Evolutionary conservation across 345 rosid species (phyloP).

Genomic region (Conringia planisiliqua): DNA sequence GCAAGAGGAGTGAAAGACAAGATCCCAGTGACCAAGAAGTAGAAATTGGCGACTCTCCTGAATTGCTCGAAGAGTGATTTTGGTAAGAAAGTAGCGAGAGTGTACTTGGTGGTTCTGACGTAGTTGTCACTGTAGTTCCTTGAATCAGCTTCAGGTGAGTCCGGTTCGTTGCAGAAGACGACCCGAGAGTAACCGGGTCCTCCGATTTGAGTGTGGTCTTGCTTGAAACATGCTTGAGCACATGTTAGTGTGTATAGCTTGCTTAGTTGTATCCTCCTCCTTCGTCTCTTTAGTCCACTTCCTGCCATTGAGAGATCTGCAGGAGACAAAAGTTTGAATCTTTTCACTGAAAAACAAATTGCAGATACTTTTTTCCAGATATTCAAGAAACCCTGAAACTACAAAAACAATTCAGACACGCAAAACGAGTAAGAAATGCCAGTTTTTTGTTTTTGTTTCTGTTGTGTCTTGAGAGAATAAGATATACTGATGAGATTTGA

Average conservation of each 20-base stretch:
- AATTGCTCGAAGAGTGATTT: slow-evolving; percentile 97
- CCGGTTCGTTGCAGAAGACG: slow-evolving; percentile 77
- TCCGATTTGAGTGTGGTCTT: slow-evolving; percentile 77
- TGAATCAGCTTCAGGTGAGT: slow-evolving; percentile 51
- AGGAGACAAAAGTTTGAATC: slow-evolving; percentile 13
- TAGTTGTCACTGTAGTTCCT: slow-evolving; percentile 53
- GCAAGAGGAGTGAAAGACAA: slow-evolving; percentile 73
- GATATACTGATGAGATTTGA: not conserved
- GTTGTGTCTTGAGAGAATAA: not conserved
- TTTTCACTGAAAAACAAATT: not conserved
- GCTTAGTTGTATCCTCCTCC: slow-evolving; percentile 56
- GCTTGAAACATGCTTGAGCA: slow-evolving; percentile 49
- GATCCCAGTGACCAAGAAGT: slow-evolving; percentile 66
- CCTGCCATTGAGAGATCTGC: slow-evolving; percentile 44
- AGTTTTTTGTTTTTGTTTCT: not conserved
- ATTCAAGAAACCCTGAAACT: slow-evolving; percentile 19
- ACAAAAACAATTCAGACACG: slow-evolving; percentile 4
- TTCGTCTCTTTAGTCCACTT: slow-evolving; percentile 36
- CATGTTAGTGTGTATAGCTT: slow-evolving; percentile 65
- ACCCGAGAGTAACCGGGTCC: slow-evolving; percentile 83
- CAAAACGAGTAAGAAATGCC: slow-evolving; percentile 10
- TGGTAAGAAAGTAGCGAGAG: slow-evolving; percentile 71
- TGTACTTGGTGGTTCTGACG: slow-evolving; percentile 78
- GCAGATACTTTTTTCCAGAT: not conserved
- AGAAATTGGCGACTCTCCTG: slow-evolving; percentile 92